Evolutionary conservation across 2,329 filamentous ascomycete genomes (phyloP), one percentile per base, ranked within the genome.

Genomic region (Cladosporium cucumerinum): DNA sequence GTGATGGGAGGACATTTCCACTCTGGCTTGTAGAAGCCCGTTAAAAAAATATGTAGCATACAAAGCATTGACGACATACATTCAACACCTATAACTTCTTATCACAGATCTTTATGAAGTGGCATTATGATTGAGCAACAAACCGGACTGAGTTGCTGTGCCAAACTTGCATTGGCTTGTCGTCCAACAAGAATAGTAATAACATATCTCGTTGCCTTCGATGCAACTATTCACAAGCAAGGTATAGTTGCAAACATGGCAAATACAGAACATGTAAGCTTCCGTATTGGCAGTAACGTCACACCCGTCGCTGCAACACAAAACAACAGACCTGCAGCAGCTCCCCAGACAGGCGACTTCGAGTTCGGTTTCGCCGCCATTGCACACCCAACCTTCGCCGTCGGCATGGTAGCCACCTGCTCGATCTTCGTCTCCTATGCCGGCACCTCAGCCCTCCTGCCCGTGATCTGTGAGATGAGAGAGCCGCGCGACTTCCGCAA

Each of bases 401-500:
- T 80, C 1, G 86, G 84, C 8, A 87, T 89, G 69, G 83, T 82
- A 0, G 84, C 86, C 46, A 80, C 82, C 0, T 80, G 81, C 1
- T 86, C 84, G 2, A 87, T 89, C 67, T 87, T 88, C 75, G 82
- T 84, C 64, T 85, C 85, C 2, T 82, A 81, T 7, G 84, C 86
- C 0, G 84, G 83, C 21, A 87, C 86, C 0, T 84, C 82, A 0
- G 85, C 85, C 1, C 89, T 88, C 70, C 76, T 89, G 1, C 85
- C 86, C 5, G 85, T 89, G 65, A 89, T 89, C 61, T 85, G 83
- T 0, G 87, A 89, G 76, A 89, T 89, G 86, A 79, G 78, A 49
- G 79, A 81, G 32, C 86, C 87, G 0, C 79, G 78, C 23, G 84
- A 88, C 68, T 89, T 85, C 73, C 81, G 81, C 66, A 88, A 87